These are phyloP conservation scores for Candida sonorensis DNA, from an alignment of 805 yeast genomes.

Conservation along the genomic window DNA sequence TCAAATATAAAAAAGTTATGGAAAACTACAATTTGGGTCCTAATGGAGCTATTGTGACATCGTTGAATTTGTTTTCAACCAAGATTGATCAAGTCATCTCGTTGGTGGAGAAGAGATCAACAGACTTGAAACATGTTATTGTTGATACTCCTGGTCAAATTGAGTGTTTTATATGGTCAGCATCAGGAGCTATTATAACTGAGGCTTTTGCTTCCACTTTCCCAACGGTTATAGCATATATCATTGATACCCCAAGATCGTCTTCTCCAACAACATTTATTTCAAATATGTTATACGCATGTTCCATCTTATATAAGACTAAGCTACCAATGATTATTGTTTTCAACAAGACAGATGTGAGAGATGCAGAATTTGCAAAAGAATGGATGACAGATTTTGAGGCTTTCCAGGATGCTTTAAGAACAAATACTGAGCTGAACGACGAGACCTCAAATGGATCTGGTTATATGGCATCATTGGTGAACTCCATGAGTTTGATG, in stretches of 20 bases:
- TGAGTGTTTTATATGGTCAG: slow-evolving; percentile 98
- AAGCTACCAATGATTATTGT: slow-evolving; percentile 95
- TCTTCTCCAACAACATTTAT: slow-evolving; percentile 94
- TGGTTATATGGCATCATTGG: slow-evolving; percentile 90
- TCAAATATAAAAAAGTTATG: slow-evolving; percentile 94
- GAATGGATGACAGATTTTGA: slow-evolving; percentile 99
- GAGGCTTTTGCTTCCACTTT: slow-evolving; percentile 94
- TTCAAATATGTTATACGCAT: slow-evolving; percentile 97
- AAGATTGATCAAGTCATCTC: slow-evolving; percentile 92
- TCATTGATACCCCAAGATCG: slow-evolving; percentile 94
- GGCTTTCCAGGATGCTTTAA: slow-evolving; percentile 74
- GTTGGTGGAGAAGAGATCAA: slow-evolving; percentile 72
- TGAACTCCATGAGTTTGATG: slow-evolving; percentile 93
- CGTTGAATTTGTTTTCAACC: slow-evolving; percentile 85
- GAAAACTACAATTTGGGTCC: slow-evolving; percentile 94
- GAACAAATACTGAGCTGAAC: slow-evolving; percentile 57
- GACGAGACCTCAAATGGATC: slow-evolving; percentile 55
- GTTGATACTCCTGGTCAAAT: slow-evolving; percentile 99
- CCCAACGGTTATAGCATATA: slow-evolving; percentile 93
- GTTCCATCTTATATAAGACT: slow-evolving; percentile 92
- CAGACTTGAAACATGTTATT: slow-evolving; percentile 58
- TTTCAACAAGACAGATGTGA: slow-evolving; percentile 89
- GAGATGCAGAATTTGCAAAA: slow-evolving; percentile 78
- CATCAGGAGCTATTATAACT: slow-evolving; percentile 92
- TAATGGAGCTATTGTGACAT: slow-evolving; percentile 96